Conservation (phyloP, 257 asterid species). For the Solanum paucissectum region DNA sequence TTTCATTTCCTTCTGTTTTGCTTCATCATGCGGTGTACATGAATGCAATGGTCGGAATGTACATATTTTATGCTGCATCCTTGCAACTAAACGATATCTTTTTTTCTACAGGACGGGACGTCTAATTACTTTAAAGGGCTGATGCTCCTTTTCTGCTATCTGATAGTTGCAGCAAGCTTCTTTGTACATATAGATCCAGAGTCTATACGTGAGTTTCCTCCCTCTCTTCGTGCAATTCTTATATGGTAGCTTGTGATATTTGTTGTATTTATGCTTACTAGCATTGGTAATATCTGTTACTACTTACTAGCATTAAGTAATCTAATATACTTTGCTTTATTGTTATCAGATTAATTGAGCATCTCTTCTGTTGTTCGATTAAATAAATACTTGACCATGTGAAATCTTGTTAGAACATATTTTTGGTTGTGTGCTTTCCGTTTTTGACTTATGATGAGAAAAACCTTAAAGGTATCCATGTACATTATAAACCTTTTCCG, state of each 20-base stretch:
- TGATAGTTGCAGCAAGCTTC: slow-evolving; percentile 88
- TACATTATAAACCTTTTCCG: not conserved
- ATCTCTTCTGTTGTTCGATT: not conserved
- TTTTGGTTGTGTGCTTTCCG: not conserved
- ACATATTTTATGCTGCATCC: not conserved
- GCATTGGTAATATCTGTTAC: not conserved
- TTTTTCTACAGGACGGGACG: slow-evolving; percentile 63
- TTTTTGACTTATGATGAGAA: not conserved
- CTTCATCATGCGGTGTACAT: not conserved
- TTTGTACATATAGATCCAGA: slow-evolving; percentile 70
- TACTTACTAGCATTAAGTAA: not conserved
- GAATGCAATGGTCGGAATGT: not conserved
- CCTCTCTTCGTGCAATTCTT: not conserved
- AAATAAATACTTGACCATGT: not conserved
- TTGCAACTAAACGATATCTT: not conserved
- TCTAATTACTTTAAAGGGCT: slow-evolving; percentile 83
- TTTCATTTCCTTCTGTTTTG: not conserved
- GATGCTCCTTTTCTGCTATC: slow-evolving; percentile 78
- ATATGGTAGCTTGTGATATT: not conserved
- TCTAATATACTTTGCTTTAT: not conserved
- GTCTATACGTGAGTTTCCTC: slow-evolving; percentile 39
- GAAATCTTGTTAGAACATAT: not conserved
- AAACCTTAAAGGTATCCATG: not conserved
- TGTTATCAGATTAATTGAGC: not conserved
- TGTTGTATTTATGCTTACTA: not conserved